phyloP scores from a whole-genome alignment of 2,329 filamentous ascomycete genomes.

The Passalora sequoiae region DNA sequence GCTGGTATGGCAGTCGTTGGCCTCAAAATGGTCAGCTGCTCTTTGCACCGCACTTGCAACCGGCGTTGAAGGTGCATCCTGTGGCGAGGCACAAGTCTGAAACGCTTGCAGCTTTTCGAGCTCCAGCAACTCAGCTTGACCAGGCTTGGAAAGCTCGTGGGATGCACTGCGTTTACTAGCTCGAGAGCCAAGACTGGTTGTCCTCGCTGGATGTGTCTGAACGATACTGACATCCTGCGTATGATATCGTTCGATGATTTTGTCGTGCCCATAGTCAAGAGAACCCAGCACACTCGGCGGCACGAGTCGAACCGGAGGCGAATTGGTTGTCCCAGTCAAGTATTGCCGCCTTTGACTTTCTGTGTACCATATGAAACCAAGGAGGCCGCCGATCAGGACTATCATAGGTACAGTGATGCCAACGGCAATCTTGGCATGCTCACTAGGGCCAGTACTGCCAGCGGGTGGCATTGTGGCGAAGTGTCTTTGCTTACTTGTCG shows the following conservation, averaged over 20 bases:
- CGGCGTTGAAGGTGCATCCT: not conserved
- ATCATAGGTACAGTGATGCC: slow-evolving; percentile 16
- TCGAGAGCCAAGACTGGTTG: not conserved
- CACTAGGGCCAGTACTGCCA: slow-evolving; percentile 5
- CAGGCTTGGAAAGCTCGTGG: slow-evolving; percentile 5
- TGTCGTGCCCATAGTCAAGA: slow-evolving; percentile 5
- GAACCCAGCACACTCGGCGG: slow-evolving; percentile 5
- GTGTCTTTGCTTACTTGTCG: too few relatives aligned
- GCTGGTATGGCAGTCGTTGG: not conserved
- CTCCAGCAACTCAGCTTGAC: slow-evolving; percentile 3
- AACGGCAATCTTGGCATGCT: slow-evolving; percentile 14
- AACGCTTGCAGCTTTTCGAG: not conserved
- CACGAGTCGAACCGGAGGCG: not conserved
- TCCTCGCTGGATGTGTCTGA: not conserved
- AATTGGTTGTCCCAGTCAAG: not conserved
- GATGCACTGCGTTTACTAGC: not conserved
- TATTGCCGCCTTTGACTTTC: slow-evolving; percentile 9
- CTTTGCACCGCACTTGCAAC: slow-evolving; percentile 1
- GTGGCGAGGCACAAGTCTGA: not conserved
- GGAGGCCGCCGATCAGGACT: slow-evolving; percentile 8
- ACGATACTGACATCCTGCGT: not conserved
- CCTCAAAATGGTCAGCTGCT: not conserved
- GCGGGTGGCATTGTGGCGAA: not conserved
- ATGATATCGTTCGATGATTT: not conserved
- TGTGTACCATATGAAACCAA: slow-evolving; percentile 15